Evolutionary conservation across 164 flowering plant species (phyloP).

Genomic region (Magnolia officinalis): DNA sequence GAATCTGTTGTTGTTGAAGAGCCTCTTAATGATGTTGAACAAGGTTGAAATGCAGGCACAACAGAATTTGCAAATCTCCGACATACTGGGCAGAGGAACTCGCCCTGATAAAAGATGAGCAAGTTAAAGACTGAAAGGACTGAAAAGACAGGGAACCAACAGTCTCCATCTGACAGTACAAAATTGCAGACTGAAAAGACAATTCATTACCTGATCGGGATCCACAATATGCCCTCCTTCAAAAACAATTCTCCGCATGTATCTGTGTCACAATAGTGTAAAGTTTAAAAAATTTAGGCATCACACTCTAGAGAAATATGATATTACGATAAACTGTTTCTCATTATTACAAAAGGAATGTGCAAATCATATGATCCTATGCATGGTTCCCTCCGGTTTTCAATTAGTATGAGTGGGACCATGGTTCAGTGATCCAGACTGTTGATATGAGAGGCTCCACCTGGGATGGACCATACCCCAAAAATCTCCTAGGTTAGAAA

Average conservation of each 20-base stretch:
- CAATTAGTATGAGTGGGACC: too few relatives aligned
- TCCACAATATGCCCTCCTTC: conserved; percentile 92
- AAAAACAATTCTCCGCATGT: conserved; percentile 61
- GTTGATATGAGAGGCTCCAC: too few relatives aligned
- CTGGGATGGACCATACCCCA: too few relatives aligned
- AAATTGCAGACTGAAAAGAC: conserved; percentile 1
- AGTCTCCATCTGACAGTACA: not conserved
- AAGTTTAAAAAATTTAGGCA: too few relatives aligned
- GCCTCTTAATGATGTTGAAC: conserved; percentile 16
- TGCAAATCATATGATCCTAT: too few relatives aligned
- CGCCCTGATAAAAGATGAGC: conserved; percentile 50
- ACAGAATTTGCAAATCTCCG: conserved; percentile 83
- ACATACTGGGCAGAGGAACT: conserved; percentile 92
- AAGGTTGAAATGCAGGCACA: conserved; percentile 52
- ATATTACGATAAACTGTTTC: too few relatives aligned
- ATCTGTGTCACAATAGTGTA: conserved; percentile 29
- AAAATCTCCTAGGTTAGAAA: too few relatives aligned
- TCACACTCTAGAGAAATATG: too few relatives aligned
- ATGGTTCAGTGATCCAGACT: too few relatives aligned
- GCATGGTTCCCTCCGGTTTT: too few relatives aligned
- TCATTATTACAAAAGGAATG: too few relatives aligned
- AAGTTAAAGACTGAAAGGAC: not conserved
- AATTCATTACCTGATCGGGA: conserved; percentile 69
- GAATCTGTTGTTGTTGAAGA: conserved; percentile 18
- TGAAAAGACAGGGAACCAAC: too few relatives aligned